Evolutionary conservation across 2,329 filamentous ascomycete genomes (phyloP).

Genomic region (Exophiala sp.): DNA sequence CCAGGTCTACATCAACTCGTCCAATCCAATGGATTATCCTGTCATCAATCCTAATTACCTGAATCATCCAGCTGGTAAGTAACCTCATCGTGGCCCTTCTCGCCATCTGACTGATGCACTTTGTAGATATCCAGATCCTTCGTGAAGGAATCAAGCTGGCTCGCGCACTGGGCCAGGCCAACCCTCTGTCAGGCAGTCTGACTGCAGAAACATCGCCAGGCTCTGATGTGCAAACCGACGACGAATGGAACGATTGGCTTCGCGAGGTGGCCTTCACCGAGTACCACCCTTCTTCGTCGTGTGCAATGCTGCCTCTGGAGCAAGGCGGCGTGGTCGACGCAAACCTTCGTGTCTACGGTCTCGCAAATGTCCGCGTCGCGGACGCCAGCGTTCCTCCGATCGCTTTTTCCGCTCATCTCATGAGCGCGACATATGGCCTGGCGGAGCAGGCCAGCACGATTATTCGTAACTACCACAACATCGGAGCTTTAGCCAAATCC

Average conservation of each 20-base stretch:
- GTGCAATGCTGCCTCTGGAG: slow-evolving; percentile 45
- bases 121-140: slow-evolving; percentile 38
- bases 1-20: slow-evolving; percentile 29
- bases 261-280: slow-evolving; percentile 22
- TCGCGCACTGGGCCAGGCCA: slow-evolving; percentile 32
- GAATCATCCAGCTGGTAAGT: slow-evolving; percentile 37
- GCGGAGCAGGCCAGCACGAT: slow-evolving; percentile 33
- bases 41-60: slow-evolving; percentile 44
- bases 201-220: slow-evolving; percentile 31
- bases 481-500: neutral
- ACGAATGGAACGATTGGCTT: slow-evolving; percentile 32
- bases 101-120: slow-evolving; percentile 6
- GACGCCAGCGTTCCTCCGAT: slow-evolving; percentile 38
- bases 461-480: slow-evolving; percentile 30
- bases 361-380: slow-evolving; percentile 33
- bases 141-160: slow-evolving; percentile 36
- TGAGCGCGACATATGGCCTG: slow-evolving; percentile 35
- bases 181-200: slow-evolving; percentile 33
- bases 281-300: slow-evolving; percentile 33
- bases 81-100: neutral
- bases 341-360: slow-evolving; percentile 44
- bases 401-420: slow-evolving; percentile 34
- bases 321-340: slow-evolving; percentile 44
- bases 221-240: slow-evolving; percentile 22
- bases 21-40: slow-evolving; percentile 35